phyloP scores from a whole-genome alignment of 2,329 filamentous ascomycete species.

The Emericellopsis cladophorae region DNA sequence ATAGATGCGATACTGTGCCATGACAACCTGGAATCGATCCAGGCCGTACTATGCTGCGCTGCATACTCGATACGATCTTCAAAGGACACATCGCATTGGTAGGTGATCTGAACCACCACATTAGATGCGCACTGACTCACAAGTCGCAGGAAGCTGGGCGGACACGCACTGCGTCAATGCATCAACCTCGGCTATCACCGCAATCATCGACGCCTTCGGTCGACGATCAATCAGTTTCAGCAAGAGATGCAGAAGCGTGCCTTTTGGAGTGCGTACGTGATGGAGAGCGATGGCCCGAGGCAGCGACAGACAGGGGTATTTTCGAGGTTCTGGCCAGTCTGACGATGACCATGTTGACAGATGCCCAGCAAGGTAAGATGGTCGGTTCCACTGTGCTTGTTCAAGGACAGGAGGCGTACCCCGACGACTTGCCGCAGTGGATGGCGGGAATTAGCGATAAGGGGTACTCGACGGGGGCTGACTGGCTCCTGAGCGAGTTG shows the following conservation, averaged over 20 bases:
- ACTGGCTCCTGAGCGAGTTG: background rate
- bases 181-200: conserved; percentile 18
- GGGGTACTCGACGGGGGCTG: background rate
- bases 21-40: conserved; percentile 17
- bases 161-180: conserved; percentile 15
- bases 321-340: background rate
- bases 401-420: background rate
- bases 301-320: background rate
- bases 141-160: conserved; percentile 12
- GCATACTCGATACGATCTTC: conserved; percentile 16
- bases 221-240: background rate
- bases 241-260: conserved; percentile 4
- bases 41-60: conserved; percentile 17
- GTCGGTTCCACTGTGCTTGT: background rate
- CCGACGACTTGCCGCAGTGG: background rate
- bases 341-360: background rate
- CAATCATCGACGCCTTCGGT: background rate
- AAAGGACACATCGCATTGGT: conserved; percentile 12
- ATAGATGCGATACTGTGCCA: conserved; percentile 7
- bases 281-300: conserved; percentile 1
- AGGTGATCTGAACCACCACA: background rate
- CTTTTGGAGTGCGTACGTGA: conserved; percentile 5
- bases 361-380: background rate
- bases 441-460: background rate
- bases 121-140: conserved; percentile 2